These are phyloP conservation scores for Trichophaea hybrida DNA, from an alignment of 2,329 filamentous ascomycete genomes.

Conservation along the genomic window DNA sequence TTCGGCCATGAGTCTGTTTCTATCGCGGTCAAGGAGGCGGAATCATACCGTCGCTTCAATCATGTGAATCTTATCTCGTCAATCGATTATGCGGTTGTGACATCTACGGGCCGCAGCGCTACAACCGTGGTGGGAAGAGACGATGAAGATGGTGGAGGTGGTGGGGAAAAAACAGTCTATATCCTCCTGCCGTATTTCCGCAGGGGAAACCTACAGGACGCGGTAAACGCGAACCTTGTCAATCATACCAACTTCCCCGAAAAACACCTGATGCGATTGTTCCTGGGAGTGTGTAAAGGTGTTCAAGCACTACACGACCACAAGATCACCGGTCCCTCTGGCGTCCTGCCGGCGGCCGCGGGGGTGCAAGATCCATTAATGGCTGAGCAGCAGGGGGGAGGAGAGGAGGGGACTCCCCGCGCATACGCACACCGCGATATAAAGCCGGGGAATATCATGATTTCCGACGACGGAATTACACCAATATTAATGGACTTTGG, in stretches of 20 bases:
- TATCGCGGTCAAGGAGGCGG: conserved; percentile 90
- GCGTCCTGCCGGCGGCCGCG: not conserved
- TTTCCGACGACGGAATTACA: conserved; percentile 71
- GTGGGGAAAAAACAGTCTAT: conserved; percentile 81
- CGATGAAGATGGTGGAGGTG: conserved; percentile 39
- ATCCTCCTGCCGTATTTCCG: conserved; percentile 92
- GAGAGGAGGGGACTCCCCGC: conserved; percentile 40
- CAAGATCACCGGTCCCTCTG: conserved; percentile 14
- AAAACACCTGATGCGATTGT: conserved; percentile 70
- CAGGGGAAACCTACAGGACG: conserved; percentile 87
- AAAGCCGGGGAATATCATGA: conserved; percentile 99
- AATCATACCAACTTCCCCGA: conserved; percentile 88
- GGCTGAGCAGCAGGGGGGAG: conserved; percentile 5
- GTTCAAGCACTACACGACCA: conserved; percentile 88
- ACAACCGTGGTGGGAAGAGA: conserved; percentile 39
- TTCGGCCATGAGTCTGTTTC: conserved; percentile 94
- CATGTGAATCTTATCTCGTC: conserved; percentile 75
- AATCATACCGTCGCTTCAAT: conserved; percentile 83
- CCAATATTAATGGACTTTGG: conserved; percentile 97
- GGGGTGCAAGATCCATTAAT: conserved; percentile 14
- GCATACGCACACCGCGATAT: conserved; percentile 94
- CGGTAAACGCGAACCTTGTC: conserved; percentile 96
- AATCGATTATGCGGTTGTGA: conserved; percentile 68
- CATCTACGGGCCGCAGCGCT: conserved; percentile 45
- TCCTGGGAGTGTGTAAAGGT: conserved; percentile 80